phyloP scores from a whole-genome alignment of 257 asterid genomes.

The Mitragyna speciosa region DNA sequence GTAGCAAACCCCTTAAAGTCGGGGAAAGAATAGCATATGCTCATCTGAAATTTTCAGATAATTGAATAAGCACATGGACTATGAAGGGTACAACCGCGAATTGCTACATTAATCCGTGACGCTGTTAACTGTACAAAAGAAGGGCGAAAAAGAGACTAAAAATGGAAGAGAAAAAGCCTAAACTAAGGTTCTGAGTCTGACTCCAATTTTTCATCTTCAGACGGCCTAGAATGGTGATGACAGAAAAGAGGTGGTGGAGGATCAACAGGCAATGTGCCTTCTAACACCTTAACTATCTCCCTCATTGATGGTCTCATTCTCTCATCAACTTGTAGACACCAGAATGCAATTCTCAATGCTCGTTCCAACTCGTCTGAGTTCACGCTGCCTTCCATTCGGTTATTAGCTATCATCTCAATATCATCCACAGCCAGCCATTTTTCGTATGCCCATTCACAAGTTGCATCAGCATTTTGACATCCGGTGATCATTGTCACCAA shows the following conservation, averaged over 20 bases:
- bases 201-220: constrained; percentile 6
- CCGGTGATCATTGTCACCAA: constrained; percentile 34
- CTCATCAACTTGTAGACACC: constrained; percentile 44
- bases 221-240: constrained; percentile 8
- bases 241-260: constrained; percentile 35
- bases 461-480: constrained; percentile 25
- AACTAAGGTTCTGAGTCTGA: constrained; percentile 4
- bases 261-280: constrained; percentile 35
- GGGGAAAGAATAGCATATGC: constrained; percentile 7
- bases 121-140: constrained; percentile 17
- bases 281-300: constrained; percentile 41
- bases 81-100: constrained; percentile 1
- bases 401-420: constrained; percentile 24
- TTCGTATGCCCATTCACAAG: constrained; percentile 33
- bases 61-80: constrained; percentile 7
- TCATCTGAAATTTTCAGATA: neutral
- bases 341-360: constrained; percentile 36
- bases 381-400: constrained; percentile 25
- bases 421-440: constrained; percentile 26
- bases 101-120: neutral
- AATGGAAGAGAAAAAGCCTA: neutral
- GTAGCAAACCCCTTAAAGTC: neutral
- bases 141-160: neutral
- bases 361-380: constrained; percentile 37
- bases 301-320: constrained; percentile 46